A percentile compares a stretch with the other conserved stretches of the same genome.
Evolutionary conservation across 2,329 filamentous ascomycete species (phyloP).

Genomic region (Diaporthe amygdali): DNA sequence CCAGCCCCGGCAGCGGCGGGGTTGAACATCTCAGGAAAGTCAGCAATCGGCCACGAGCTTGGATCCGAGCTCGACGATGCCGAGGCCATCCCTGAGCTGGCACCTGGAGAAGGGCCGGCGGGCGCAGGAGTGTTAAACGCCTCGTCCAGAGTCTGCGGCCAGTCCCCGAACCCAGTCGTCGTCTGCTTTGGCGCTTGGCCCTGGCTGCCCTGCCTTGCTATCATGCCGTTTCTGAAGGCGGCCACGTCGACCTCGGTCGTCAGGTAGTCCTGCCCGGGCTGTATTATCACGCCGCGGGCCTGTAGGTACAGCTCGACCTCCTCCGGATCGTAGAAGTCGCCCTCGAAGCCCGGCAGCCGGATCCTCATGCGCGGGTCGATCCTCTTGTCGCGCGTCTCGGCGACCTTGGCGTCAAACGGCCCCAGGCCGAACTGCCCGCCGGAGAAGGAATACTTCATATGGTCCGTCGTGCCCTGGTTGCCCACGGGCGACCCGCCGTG

Average conservation of each 20-base stretch:
- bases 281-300: constrained; percentile 66
- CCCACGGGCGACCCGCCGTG: constrained; percentile 34
- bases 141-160: neutral
- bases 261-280: constrained; percentile 64
- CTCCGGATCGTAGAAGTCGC: constrained; percentile 77
- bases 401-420: constrained; percentile 49
- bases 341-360: constrained; percentile 67
- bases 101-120: neutral
- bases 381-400: constrained; percentile 45
- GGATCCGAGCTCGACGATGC: neutral
- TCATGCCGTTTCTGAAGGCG: constrained; percentile 39
- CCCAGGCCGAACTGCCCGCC: constrained; percentile 49
- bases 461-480: constrained; percentile 41
- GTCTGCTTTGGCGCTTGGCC: neutral
- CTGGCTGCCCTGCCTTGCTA: neutral
- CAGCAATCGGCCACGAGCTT: neutral
- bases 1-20: neutral
- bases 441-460: constrained; percentile 32
- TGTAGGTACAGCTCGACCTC: constrained; percentile 79
- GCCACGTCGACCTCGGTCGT: constrained; percentile 59
- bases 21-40: neutral
- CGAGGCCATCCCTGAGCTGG: neutral
- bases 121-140: neutral
- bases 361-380: constrained; percentile 56
- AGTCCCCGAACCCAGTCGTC: neutral